A percentile compares a stretch with the other conserved stretches of the same genome.
Evolutionary conservation across 495 filamentous ascomycete genomes (phyloP).

Genomic region (Lasiosphaeria hispida): DNA sequence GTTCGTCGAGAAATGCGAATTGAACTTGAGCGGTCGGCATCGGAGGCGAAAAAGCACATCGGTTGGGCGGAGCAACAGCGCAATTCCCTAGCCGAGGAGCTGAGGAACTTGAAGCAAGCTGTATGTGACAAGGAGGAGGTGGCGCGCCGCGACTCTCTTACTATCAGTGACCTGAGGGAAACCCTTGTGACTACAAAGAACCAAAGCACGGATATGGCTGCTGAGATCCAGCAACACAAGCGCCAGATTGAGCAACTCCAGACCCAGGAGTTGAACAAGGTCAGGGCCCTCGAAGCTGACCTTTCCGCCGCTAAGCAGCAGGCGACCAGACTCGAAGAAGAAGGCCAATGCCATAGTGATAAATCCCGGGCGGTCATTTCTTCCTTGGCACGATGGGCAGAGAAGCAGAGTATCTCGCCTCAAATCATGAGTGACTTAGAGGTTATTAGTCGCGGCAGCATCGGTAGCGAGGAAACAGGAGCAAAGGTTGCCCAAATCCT

Average conservation of each 20-base stretch:
- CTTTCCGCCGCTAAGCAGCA: slow-evolving; percentile 5
- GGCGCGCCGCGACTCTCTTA: slow-evolving; percentile 8
- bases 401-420: neutral
- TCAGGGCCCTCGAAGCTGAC: slow-evolving; percentile 7
- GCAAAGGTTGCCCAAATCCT: too few relatives aligned
- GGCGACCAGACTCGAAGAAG: slow-evolving; percentile 6
- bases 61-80: slow-evolving; percentile 7
- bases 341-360: neutral
- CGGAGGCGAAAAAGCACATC: slow-evolving; percentile 8
- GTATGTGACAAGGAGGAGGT: slow-evolving; percentile 10
- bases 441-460: neutral
- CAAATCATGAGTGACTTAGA: neutral
- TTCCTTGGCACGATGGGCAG: slow-evolving; percentile 14
- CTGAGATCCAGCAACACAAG: slow-evolving; percentile 2
- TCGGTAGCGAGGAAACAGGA: too few relatives aligned
- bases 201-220: neutral
- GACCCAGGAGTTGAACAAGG: neutral
- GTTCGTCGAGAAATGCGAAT: slow-evolving; percentile 11
- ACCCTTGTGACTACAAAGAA: slow-evolving; percentile 10
- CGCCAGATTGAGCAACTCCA: neutral
- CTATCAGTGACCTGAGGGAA: slow-evolving; percentile 13
- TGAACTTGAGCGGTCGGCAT: slow-evolving; percentile 14
- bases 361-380: slow-evolving; percentile 9
- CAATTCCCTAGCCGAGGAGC: neutral
- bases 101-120: slow-evolving; percentile 10